Evolutionary conservation across 2,329 filamentous ascomycete genomes (phyloP), one percentile per base, ranked within the genome.

Genomic region (Pseudogymnoascus sp.): DNA sequence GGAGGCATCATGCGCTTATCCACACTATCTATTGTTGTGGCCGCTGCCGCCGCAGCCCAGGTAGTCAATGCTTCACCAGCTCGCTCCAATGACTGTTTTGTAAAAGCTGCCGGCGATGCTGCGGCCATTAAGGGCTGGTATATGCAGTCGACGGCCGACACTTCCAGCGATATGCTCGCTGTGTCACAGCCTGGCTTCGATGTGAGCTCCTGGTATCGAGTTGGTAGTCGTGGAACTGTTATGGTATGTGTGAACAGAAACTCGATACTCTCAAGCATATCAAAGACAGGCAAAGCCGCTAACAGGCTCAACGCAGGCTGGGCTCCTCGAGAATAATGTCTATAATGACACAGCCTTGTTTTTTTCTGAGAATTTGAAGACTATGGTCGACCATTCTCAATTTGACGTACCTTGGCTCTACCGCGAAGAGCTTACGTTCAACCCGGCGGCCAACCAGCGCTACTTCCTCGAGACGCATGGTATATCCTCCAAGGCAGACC

Each of bases 401-500:
- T 87, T 86, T 63, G 69, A 73, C 0, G 76, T 79, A 0, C 81
- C 83, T 0, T 87, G 84, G 83, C 69, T 85, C 23, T 87, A 86
- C 66, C 77, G 83, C 11, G 73, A 80, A 39, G 81, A 85, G 63
- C 81, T 85, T 62, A 63, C 65, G 0, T 66, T 84, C 1, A 66
- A 72, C 0, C 68, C 70, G 0, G 59, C 64, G 2, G 31, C 69
- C 0, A 72, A 71, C 1, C 71, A 76, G 35, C 79, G 84, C 66
- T 82, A 79, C 65, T 76, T 81, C 29, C 73, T 87, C 1, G 73
- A 80, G 35, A 86, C 83, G 0, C 76, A 87, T 64, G 84, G 84
- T 4, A 83, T 87, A 65, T 81, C 79, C 0, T 85, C 84, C 0
- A 78, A 78, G 33, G 85, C 82, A 1, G 84, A 87, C 65, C 78